Percentiles rank a stretch among this genome's conserved stretches.
These are phyloP conservation scores for Yarrowia bubula DNA, from an alignment of 805 yeast genomes.

Conservation along the genomic window DNA sequence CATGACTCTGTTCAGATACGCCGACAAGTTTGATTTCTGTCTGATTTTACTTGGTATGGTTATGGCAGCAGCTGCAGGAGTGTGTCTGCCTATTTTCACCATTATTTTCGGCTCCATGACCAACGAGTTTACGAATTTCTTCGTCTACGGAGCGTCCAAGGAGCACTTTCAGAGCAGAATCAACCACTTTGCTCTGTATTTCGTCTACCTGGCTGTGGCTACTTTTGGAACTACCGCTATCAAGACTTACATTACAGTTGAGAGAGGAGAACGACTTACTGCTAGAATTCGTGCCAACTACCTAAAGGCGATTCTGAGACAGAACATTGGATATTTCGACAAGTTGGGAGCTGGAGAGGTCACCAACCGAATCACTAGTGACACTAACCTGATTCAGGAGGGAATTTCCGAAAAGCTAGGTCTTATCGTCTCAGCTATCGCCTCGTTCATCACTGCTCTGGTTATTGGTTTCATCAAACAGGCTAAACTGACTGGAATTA, in stretches of 20 bases:
- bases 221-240: conserved; percentile 38
- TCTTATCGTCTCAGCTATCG: conserved; percentile 41
- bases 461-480: conserved; percentile 41
- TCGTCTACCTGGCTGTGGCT: conserved; percentile 44
- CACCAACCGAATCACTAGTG: conserved; percentile 45
- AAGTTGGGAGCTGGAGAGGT: conserved; percentile 46
- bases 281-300: conserved; percentile 43
- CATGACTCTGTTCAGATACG: conserved; percentile 40
- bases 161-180: conserved; percentile 39
- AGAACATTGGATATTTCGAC: conserved; percentile 46
- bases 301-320: conserved; percentile 41
- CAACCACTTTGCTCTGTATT: conserved; percentile 42
- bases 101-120: conserved; percentile 45
- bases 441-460: conserved; percentile 44
- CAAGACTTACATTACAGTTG: conserved; percentile 41
- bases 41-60: conserved; percentile 38
- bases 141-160: conserved; percentile 33
- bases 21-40: conserved; percentile 37
- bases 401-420: conserved; percentile 46
- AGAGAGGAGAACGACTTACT: conserved; percentile 44
- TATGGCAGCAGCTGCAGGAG: conserved; percentile 42
- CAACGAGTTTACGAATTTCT: conserved; percentile 40
- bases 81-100: conserved; percentile 44
- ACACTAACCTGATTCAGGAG: conserved; percentile 44
- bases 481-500: conserved; percentile 41